A percentile compares a stretch with the other conserved stretches of the same genome.
phyloP scores from a whole-genome alignment of 1,284 basidiomycete species.

The Trametes polyzona region DNA sequence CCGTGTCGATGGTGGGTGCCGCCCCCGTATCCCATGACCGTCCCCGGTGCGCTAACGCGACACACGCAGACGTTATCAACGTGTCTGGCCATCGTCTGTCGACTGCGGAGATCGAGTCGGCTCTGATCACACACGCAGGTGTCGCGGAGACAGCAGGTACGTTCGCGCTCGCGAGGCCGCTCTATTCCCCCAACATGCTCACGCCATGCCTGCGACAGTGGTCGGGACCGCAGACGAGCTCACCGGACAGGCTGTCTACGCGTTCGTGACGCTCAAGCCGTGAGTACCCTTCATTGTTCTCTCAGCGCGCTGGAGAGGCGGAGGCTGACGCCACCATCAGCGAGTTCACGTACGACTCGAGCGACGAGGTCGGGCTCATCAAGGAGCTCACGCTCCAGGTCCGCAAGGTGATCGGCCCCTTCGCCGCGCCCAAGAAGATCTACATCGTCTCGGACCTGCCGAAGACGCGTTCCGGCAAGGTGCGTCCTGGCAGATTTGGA shows the following conservation, averaged over 20 bases:
- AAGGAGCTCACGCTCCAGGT: constrained; percentile 96
- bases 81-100: constrained; percentile 97
- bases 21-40: neutral
- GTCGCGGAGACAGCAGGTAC: constrained; percentile 91
- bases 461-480: constrained; percentile 97
- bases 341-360: constrained; percentile 79
- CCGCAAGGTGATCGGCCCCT: constrained; percentile 94
- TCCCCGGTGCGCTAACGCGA: neutral
- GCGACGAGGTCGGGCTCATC: constrained; percentile 70
- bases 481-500: constrained; percentile 35
- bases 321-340: constrained; percentile 39
- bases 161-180: constrained; percentile 18
- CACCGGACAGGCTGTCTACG: constrained; percentile 86
- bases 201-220: constrained; percentile 46
- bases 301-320: neutral
- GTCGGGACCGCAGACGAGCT: constrained; percentile 90
- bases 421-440: constrained; percentile 94
- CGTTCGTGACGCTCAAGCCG: constrained; percentile 82
- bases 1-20: constrained; percentile 84
- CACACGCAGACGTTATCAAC: constrained; percentile 79
- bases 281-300: constrained; percentile 30
- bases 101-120: constrained; percentile 97
- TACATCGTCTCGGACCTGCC: constrained; percentile 87
- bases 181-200: constrained; percentile 4
- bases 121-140: constrained; percentile 91